Conservation (phyloP, 2,329 filamentous ascomycete genomes). For the Hypoxylon sp. region DNA sequence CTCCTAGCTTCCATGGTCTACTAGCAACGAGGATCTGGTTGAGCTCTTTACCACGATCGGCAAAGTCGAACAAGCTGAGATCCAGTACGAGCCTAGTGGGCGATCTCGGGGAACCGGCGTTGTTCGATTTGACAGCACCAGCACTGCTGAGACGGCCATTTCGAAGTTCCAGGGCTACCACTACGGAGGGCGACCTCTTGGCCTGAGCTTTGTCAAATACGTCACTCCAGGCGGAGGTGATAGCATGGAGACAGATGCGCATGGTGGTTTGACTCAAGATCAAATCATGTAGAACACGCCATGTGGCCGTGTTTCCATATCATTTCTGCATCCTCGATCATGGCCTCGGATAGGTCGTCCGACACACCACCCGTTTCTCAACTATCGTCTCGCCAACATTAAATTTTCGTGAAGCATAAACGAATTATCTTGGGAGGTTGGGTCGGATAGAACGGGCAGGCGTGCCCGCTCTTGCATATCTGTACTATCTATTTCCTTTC, state of each 20-base stretch:
- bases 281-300: constrained; percentile 85
- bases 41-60: constrained; percentile 98
- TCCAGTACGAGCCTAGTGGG: constrained; percentile 97
- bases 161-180: constrained; percentile 98
- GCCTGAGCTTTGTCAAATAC: constrained; percentile 95
- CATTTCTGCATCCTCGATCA: constrained; percentile 6
- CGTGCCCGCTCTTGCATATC: constrained; percentile 36
- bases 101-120: constrained; percentile 95
- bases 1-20: constrained; percentile 93
- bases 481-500: constrained; percentile 44
- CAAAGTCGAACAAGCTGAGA: constrained; percentile 98
- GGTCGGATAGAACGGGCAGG: constrained; percentile 32
- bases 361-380: constrained; percentile 9
- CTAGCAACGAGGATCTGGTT: constrained; percentile 96
- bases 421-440: constrained; percentile 20
- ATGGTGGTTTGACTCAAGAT: constrained; percentile 88
- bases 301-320: neutral
- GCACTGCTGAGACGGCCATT: constrained; percentile 93
- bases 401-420: constrained; percentile 21
- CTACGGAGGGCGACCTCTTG: constrained; percentile 94
- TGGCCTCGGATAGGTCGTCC: constrained; percentile 10
- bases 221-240: constrained; percentile 77
- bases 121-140: constrained; percentile 87
- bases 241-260: constrained; percentile 86
- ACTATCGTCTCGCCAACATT: constrained; percentile 8